Base-by-base conservation (phyloP, 1,139 yeast genomes). In the Pichia sp. region DNA sequence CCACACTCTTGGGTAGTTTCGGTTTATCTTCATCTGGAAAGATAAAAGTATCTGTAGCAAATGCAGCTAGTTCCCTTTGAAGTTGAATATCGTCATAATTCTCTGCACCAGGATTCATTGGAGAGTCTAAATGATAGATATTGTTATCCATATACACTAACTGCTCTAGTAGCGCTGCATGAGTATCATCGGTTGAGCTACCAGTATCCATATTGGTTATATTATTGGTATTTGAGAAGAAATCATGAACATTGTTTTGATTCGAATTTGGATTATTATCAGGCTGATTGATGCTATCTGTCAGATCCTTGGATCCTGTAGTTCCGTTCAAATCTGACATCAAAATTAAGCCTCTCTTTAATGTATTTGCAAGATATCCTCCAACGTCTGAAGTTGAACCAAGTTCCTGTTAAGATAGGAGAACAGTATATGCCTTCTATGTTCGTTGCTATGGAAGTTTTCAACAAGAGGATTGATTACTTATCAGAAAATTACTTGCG, bases 1-100 rank as follows among this genome's bases (percentile, higher is more conserved):
- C 31, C 3, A 41, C 34, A 5, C 45, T 36, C 2, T 39, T 34
- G 30, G 25, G 10, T n/a, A 44, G 44, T 14, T 44, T 59, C 4
- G 80, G 79, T 56, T 81, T 80, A 32, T 80, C 88, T 55, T 82
- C 89, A 55, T 82, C 91, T 0, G 88, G 86, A 55, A 82, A 82
- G 4, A 82, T 72, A 51, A 82, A 82, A 8, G 82, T 71, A 48
- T 81, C 88, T 53, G 82, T 88, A 1, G 88, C 89, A 68, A 82
- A 82, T 1, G 86, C 88, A 15, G 86, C 83, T 50, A 82, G 66
- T 56, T 82, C 91, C 28, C 81, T 75, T 23, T 83, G 76, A 23
- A 81, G 62, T 50, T 81, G 81, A 4, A 42, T 18, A 22, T 81
- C 84, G 53, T 81, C 88, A 31, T 76, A 71, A 12, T 41, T 42